Evolutionary conservation across 1,284 basidiomycete species (phyloP).

Genomic region (Cystobasidium pallidum): DNA sequence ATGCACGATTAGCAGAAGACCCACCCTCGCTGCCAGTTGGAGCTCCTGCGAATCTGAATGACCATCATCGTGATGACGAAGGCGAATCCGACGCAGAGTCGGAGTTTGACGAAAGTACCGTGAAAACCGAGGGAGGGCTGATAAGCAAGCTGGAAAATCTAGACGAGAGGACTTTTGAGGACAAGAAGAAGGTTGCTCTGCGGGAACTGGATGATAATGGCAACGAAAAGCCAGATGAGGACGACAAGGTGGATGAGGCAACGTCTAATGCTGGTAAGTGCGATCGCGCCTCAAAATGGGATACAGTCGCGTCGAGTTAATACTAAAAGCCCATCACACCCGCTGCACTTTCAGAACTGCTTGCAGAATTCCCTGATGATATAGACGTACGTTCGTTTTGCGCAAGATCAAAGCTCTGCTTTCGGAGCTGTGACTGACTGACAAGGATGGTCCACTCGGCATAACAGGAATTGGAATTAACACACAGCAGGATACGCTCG

Average conservation of each 20-base stretch:
- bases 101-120: constrained; percentile 31
- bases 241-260: constrained; percentile 22
- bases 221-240: constrained; percentile 43
- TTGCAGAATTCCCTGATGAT: constrained; percentile 64
- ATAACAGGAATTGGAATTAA: constrained; percentile 80
- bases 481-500: constrained; percentile 72
- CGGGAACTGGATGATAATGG: constrained; percentile 37
- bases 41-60: constrained; percentile 11
- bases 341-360: constrained; percentile 51
- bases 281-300: too few species aligned
- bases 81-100: constrained; percentile 34
- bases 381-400: constrained; percentile 64
- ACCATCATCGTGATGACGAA: constrained; percentile 30
- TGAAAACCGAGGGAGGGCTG: constrained; percentile 33
- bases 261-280: constrained; percentile 22
- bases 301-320: neutral
- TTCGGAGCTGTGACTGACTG: constrained; percentile 24
- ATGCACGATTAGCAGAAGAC: constrained; percentile 24
- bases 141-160: constrained; percentile 34
- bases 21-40: constrained; percentile 19
- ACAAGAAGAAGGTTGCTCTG: constrained; percentile 47
- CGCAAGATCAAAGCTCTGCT: neutral
- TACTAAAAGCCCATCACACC: neutral
- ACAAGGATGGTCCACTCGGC: neutral
- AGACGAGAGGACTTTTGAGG: constrained; percentile 52